Conservation (phyloP, 805 yeast species). For the Maudiozyma saulgeensis region DNA sequence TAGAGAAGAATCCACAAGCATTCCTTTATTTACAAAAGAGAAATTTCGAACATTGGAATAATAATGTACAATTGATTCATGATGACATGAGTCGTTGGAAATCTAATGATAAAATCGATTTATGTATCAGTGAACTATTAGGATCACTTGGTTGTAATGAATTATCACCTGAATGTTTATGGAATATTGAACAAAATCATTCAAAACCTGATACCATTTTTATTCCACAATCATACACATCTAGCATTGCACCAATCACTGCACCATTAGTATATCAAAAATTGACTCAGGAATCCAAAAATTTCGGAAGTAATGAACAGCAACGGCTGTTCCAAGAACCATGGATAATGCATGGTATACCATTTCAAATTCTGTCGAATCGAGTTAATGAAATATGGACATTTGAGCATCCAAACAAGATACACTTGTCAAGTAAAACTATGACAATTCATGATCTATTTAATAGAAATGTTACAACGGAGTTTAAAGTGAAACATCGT, state of each 20-base stretch:
- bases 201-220: conserved; percentile 37
- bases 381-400: conserved; percentile 49
- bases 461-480: conserved; percentile 23
- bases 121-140: conserved; percentile 70
- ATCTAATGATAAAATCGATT: conserved; percentile 35
- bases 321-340: conserved; percentile 28
- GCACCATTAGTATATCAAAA: conserved; percentile 43
- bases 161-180: conserved; percentile 72
- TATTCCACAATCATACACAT: conserved; percentile 52
- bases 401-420: conserved; percentile 43
- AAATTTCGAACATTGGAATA: conserved; percentile 45
- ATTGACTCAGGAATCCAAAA: conserved; percentile 9
- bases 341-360: conserved; percentile 36
- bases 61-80: conserved; percentile 40
- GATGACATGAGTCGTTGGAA: conserved; percentile 52
- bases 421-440: not conserved
- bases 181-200: conserved; percentile 35
- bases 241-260: conserved; percentile 58
- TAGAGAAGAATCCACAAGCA: conserved; percentile 68
- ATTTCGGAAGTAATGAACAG: not conserved
- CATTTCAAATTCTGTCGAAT: conserved; percentile 38
- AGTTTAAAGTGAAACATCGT: conserved; percentile 38
- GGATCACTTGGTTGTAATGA: conserved; percentile 95
- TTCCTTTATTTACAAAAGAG: conserved; percentile 39
- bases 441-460: conserved; percentile 6